Evolutionary conservation across 202 grass and related monocot species (phyloP).

Genomic region (Digitaria exilis): DNA sequence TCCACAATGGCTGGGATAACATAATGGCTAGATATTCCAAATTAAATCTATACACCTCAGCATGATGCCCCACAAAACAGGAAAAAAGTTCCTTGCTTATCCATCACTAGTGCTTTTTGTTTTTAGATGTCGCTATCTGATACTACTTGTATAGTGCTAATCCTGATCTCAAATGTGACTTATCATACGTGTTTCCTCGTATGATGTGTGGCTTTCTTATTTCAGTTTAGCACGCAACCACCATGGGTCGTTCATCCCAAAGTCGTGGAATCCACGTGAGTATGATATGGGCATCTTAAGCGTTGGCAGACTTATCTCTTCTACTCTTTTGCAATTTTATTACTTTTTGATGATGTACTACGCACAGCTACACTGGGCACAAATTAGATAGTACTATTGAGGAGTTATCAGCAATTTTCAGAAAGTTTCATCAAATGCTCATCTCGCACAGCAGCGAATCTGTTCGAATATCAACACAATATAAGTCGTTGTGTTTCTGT

Average conservation of each 20-base stretch:
- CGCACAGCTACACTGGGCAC: neutral
- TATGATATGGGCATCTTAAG: neutral
- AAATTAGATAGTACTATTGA: neutral
- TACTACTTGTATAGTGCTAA: neutral
- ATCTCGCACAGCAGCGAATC: neutral
- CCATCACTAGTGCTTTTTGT: neutral
- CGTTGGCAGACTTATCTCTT: neutral
- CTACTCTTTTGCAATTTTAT: no score
- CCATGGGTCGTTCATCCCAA: neutral
- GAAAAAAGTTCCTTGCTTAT: neutral
- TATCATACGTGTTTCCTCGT: conserved; percentile 16
- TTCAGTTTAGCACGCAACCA: neutral
- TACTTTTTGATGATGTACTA: neutral
- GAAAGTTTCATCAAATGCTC: neutral
- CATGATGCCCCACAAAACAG: neutral
- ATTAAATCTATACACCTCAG: conserved; percentile 1
- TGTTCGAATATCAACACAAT: neutral
- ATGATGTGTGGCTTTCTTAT: neutral
- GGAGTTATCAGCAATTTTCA: neutral
- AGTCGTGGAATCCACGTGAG: neutral
- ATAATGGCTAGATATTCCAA: neutral
- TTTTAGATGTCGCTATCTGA: neutral
- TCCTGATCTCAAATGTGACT: neutral
- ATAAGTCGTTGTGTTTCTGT: neutral
- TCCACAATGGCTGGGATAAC: conserved; percentile 33